These are phyloP conservation scores for Penicillium nucicola DNA, from an alignment of 495 filamentous ascomycete genomes.

Conservation along the genomic window DNA sequence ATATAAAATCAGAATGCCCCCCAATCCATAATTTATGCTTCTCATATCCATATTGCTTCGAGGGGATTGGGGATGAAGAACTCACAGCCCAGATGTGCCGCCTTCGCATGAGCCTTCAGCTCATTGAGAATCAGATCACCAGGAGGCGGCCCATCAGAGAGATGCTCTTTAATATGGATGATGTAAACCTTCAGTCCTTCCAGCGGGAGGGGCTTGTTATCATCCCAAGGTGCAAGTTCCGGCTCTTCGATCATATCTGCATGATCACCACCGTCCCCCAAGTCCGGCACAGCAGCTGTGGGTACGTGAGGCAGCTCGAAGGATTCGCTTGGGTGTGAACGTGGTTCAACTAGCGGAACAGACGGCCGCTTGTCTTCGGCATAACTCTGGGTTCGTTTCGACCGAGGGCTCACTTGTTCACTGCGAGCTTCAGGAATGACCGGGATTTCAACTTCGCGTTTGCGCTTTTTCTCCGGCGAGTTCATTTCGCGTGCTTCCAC, in stretches of 20 bases:
- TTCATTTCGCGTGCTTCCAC: conserved; percentile 16
- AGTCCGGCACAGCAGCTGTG: conserved; percentile 5
- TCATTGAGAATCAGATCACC: conserved; percentile 66
- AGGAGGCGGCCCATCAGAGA: conserved; percentile 61
- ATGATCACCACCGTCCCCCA: conserved; percentile 6
- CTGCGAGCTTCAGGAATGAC: not conserved
- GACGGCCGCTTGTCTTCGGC: not conserved
- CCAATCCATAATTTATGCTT: not conserved
- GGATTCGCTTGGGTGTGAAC: not conserved
- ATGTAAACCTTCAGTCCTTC: conserved; percentile 62
- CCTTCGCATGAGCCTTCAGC: conserved; percentile 57
- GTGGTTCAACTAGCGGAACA: conserved; percentile 1
- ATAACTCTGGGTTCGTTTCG: conserved; percentile 18
- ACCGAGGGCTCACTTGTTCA: conserved; percentile 24
- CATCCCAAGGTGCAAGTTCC: conserved; percentile 18
- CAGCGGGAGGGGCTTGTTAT: conserved; percentile 37
- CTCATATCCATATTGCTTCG: conserved; percentile 38
- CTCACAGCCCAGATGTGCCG: conserved; percentile 67
- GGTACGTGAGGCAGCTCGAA: conserved; percentile 3
- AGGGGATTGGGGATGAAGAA: conserved; percentile 68
- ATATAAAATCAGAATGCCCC: not conserved
- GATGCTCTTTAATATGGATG: conserved; percentile 79
- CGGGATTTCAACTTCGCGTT: conserved; percentile 15
- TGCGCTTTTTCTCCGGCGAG: conserved; percentile 26
- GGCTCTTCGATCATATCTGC: conserved; percentile 12